A percentile compares a stretch with the other conserved stretches of the same genome.
Conservation (phyloP, 257 asterid species). For the Ajuga chamaepitys region DNA sequence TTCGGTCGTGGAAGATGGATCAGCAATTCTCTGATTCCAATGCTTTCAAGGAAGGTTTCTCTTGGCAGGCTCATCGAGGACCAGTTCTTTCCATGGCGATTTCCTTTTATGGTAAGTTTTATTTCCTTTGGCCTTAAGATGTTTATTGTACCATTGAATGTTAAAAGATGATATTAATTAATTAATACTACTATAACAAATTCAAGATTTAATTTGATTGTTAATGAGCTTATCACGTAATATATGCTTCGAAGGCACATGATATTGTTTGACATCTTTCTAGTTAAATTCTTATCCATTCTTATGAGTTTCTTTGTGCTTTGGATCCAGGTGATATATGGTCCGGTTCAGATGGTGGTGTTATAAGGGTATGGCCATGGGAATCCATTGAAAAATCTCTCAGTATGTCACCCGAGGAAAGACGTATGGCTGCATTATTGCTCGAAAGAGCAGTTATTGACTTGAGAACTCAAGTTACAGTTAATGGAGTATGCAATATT, state of each 20-base stretch:
- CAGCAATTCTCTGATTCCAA: slow-evolving; percentile 39
- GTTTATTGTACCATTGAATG: neutral
- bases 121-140: neutral
- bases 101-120: slow-evolving; percentile 62
- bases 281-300: neutral
- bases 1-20: slow-evolving; percentile 79
- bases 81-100: slow-evolving; percentile 62
- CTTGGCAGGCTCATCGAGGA: slow-evolving; percentile 87
- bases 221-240: neutral
- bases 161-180: too few relatives aligned
- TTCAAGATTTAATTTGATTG: neutral
- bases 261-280: neutral
- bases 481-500: slow-evolving; percentile 76
- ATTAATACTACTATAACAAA: neutral
- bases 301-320: neutral
- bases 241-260: neutral
- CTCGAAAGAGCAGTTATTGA: slow-evolving; percentile 67
- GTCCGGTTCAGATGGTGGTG: slow-evolving; percentile 82
- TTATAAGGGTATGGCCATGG: slow-evolving; percentile 76
- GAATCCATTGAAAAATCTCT: slow-evolving; percentile 74
- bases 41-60: slow-evolving; percentile 73
- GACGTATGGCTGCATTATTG: slow-evolving; percentile 74
- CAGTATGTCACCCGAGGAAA: slow-evolving; percentile 58
- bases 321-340: slow-evolving; percentile 70
- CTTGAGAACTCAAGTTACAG: slow-evolving; percentile 75